Conservation (phyloP, 805 yeast species). For the Saccharomycopsis oosterbeekiorum region DNA sequence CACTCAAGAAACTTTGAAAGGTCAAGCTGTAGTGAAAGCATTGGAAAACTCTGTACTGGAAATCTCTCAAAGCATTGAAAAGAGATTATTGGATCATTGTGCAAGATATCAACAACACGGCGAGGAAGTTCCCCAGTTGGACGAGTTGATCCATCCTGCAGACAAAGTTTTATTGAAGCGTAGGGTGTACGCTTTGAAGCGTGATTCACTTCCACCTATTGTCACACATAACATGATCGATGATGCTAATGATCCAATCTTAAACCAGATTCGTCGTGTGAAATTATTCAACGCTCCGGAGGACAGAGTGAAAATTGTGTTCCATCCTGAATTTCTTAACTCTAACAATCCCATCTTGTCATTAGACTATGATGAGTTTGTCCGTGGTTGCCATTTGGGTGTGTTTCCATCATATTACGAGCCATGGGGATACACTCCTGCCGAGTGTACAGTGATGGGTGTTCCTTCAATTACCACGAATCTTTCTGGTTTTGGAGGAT, state of each 20-base stretch:
- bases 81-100: slow-evolving; percentile 83
- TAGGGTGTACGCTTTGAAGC: slow-evolving; percentile 84
- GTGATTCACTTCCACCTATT: slow-evolving; percentile 85
- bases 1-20: slow-evolving; percentile 90
- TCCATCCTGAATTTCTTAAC: slow-evolving; percentile 95
- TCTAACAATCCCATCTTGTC: slow-evolving; percentile 91
- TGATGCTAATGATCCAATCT: slow-evolving; percentile 82
- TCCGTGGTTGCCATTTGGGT: slow-evolving; percentile 95
- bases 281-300: slow-evolving; percentile 81
- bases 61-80: slow-evolving; percentile 79
- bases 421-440: slow-evolving; percentile 99
- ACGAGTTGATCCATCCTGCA: slow-evolving; percentile 74
- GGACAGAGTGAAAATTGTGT: slow-evolving; percentile 88
- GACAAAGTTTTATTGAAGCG: slow-evolving; percentile 86
- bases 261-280: slow-evolving; percentile 85
- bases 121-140: slow-evolving; percentile 65
- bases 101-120: slow-evolving; percentile 52
- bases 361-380: slow-evolving; percentile 93
- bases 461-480: slow-evolving; percentile 96
- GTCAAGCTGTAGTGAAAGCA: slow-evolving; percentile 92
- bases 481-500: slow-evolving; percentile 93
- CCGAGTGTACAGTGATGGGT: slow-evolving; percentile 99
- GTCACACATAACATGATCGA: slow-evolving; percentile 96
- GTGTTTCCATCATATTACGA: slow-evolving; percentile 97
- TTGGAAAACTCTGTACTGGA: slow-evolving; percentile 82